Evolutionary conservation across 768 basidiomycete genomes (phyloP).

Genomic region (Tulasnella sp.): DNA sequence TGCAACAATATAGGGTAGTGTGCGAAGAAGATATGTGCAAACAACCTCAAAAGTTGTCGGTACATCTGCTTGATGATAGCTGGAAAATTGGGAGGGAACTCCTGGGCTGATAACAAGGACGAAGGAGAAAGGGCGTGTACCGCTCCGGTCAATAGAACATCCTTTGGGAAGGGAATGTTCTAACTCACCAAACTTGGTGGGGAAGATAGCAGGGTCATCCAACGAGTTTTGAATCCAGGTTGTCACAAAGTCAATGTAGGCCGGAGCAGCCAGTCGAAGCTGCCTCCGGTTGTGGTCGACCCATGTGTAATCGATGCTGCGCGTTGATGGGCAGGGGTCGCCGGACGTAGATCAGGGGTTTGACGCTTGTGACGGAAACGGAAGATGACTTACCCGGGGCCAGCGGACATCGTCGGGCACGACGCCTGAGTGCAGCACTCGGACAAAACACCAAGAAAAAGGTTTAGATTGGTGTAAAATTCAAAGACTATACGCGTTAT

Average conservation of each 20-base stretch:
- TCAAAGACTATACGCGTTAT: conserved; percentile 31
- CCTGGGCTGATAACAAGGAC: conserved; percentile 25
- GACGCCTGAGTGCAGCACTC: conserved; percentile 36
- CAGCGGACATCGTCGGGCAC: conserved; percentile 38
- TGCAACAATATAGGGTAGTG: conserved; percentile 36
- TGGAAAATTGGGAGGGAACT: conserved; percentile 35
- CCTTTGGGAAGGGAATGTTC: background rate
- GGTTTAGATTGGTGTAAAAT: conserved; percentile 38
- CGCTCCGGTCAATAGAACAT: background rate
- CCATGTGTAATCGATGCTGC: conserved; percentile 37
- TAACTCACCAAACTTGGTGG: conserved; percentile 33
- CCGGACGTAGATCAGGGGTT: background rate
- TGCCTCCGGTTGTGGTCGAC: conserved; percentile 34
- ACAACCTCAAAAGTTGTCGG: conserved; percentile 37
- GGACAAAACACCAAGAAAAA: conserved; percentile 35
- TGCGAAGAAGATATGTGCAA: conserved; percentile 38
- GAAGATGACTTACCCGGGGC: conserved; percentile 28
- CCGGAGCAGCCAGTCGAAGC: conserved; percentile 34
- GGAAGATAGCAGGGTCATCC: conserved; percentile 36
- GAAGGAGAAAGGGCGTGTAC: background rate
- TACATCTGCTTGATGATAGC: conserved; percentile 35
- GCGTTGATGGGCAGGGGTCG: background rate
- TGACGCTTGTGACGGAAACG: background rate
- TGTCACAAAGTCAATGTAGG: conserved; percentile 39
- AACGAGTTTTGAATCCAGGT: conserved; percentile 36